Base-by-base conservation (phyloP, 2,329 filamentous ascomycete genomes). In the Diaporthe caulivora region DNA sequence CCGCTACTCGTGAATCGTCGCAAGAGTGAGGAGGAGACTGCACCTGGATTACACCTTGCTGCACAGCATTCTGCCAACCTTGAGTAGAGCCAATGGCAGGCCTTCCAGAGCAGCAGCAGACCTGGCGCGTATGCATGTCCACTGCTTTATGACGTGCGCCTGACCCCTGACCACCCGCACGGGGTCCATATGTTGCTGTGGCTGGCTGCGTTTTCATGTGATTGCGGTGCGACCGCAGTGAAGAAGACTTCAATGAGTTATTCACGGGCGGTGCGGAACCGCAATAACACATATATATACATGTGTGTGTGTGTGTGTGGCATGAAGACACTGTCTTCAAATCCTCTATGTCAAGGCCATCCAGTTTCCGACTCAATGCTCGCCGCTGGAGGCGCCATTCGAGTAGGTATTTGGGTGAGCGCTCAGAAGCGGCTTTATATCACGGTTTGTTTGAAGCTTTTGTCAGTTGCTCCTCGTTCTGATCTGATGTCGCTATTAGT, bases 81-180 rank as follows among this genome's bases (percentile, higher is more conserved):
- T 11, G 53, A 47, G 13, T 10, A 26, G 9, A 49, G 21, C 68
- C 68, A 62, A 34, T 71, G 26, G 55, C 31, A 7, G 15, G 15
- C 8, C n/a, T 40, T 70, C 54, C 68, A 70, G 29, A 13, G 18
- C 42, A 21, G 11, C 29, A 13, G 42, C 60, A 7, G 29, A 18
- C 24, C 29, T 51, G 60, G 44, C 60, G 9, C 15, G 31, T 15
- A 65, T 51, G 62, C 62, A 65, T 34, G 11, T 11, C 2, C 24
- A 29, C 37, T 58, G 40, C 37, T 31, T n/a, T 10, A n/a, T 58
- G 67, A 70, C 67, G 54, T 51, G 18, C 29, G 53, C 29, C n/a
- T 51, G 42, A 34, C 37, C 21, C 40, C 29, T 3, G 21, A 17
- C 2, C 29, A 2, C n/a, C 55, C 34, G 15, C 55, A 58, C 55